A percentile compares a stretch with the other conserved stretches of the same genome.
These are phyloP conservation scores for Coprinellus aureogranulatus DNA, from an alignment of 768 basidiomycete species.

Conservation along the genomic window DNA sequence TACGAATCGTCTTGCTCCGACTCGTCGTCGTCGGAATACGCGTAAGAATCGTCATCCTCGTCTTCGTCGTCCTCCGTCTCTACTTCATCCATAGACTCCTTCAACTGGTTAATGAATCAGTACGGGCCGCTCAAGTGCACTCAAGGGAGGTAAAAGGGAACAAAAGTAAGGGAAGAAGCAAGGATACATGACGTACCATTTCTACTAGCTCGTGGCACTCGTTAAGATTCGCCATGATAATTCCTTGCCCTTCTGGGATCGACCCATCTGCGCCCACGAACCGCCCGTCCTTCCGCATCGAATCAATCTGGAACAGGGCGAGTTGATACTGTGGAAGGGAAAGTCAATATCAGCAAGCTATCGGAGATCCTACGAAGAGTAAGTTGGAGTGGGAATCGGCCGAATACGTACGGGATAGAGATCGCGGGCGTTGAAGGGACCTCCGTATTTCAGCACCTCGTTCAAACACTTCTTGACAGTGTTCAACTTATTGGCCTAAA, in stretches of 20 bases:
- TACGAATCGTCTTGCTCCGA: slow-evolving; percentile 9
- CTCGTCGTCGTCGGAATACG: slow-evolving; percentile 38
- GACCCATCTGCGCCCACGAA: slow-evolving; percentile 85
- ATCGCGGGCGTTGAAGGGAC: slow-evolving; percentile 87
- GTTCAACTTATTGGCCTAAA: slow-evolving; percentile 90
- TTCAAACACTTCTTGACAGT: slow-evolving; percentile 97
- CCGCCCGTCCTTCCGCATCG: slow-evolving; percentile 88
- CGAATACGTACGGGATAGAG: slow-evolving; percentile 76
- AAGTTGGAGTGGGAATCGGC: no score
- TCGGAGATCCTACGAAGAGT: not conserved
- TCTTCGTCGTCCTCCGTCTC: slow-evolving; percentile 43
- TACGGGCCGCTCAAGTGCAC: not conserved
- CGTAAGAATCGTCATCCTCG: slow-evolving; percentile 49
- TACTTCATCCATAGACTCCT: slow-evolving; percentile 78
- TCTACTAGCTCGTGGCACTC: slow-evolving; percentile 95
- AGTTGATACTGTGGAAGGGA: slow-evolving; percentile 71
- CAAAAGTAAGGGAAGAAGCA: not conserved
- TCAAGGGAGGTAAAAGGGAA: no score
- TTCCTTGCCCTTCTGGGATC: slow-evolving; percentile 94
- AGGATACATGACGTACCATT: slow-evolving; percentile 57
- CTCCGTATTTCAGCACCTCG: slow-evolving; percentile 93
- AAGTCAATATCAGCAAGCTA: not conserved
- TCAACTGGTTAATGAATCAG: slow-evolving; percentile 47
- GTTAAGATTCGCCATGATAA: slow-evolving; percentile 91
- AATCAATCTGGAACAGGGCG: slow-evolving; percentile 93